phyloP scores from a whole-genome alignment of 352 stramenopile genomes.

The Globisporangium takayamanum region DNA sequence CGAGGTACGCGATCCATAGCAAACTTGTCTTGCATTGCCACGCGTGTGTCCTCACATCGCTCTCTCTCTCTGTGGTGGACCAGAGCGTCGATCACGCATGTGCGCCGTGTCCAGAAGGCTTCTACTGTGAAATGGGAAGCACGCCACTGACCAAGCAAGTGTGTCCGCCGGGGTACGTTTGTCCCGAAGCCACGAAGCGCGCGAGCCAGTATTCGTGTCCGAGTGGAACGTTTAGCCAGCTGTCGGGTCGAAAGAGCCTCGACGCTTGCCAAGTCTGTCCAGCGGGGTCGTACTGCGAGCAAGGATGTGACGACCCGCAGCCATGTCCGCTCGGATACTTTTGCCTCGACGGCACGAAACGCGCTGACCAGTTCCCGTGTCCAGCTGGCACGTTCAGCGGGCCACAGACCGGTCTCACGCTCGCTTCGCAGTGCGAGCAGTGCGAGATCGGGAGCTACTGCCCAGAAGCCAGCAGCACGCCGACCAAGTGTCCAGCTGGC shows the following conservation, averaged over 20 bases:
- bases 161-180: conserved; percentile 67
- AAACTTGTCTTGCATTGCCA: neutral
- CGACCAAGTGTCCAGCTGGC: conserved; percentile 60
- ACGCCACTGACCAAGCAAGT: conserved; percentile 54
- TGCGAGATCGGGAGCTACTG: conserved; percentile 81
- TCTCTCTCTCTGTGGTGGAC: neutral
- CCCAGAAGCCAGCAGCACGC: conserved; percentile 61
- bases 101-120: conserved; percentile 58
- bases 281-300: conserved; percentile 55
- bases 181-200: conserved; percentile 58
- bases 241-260: conserved; percentile 35
- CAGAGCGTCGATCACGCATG: conserved; percentile 80
- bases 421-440: conserved; percentile 42
- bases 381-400: conserved; percentile 82
- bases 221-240: conserved; percentile 75
- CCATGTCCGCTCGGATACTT: conserved; percentile 78
- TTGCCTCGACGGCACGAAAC: conserved; percentile 64
- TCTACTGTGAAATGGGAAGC: conserved; percentile 74
- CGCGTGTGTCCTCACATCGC: neutral
- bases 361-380: conserved; percentile 75
- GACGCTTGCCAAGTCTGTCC: conserved; percentile 56
- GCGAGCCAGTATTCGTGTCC: conserved; percentile 77
- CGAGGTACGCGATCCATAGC: conserved; percentile 28
- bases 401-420: conserved; percentile 36
- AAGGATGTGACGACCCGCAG: conserved; percentile 35